Evolutionary conservation across 164 flowering plant species (phyloP), one percentile per base, ranked within the genome.

Genomic region (Santalum album): DNA sequence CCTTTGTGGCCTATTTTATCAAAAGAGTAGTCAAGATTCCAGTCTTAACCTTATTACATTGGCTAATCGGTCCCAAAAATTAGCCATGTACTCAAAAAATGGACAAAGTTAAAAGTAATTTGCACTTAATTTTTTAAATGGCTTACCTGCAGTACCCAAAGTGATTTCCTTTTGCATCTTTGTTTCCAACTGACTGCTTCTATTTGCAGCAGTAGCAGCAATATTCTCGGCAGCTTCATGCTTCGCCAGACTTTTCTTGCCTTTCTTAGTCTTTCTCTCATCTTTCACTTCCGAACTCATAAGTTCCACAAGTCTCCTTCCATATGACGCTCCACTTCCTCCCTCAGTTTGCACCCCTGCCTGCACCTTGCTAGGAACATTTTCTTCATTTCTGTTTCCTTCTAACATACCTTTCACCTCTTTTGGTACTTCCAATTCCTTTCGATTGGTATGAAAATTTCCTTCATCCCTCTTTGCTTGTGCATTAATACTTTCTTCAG

Each of bases 101-200:
- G n/a, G n/a, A n/a, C n/a, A n/a, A n/a, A 29, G 9, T 29, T 29
- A 4, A 29, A 3, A 9, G 34, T 9, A 9, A 29, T 29, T 9
- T 29, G 9, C 4, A 9, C 9, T 29, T 9, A 29, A 3, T 9
- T 9, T 29, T 29, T 29, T 9, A 29, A 29, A 9, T 29, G 24
- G n/a, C 19, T 49, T 59, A 54, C 69, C 71, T 63, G 54, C 45
- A 1, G 24, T 38, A 16, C 24, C 42, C 23, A 24, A 17, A 36
- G 22, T 19, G 23, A 21, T 32, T 24, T 1, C 21, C n/a, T n/a
- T n/a, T 42, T 46, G 55, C 48, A 49, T 38, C 42, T 38, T 35
- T 11, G 18, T 39, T 16, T 55, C 23, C 50, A 56, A 25, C 16
- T 36, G 52, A 19, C 1, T 11, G 21, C 25, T 16, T 38, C 38